Conservation (phyloP, 495 filamentous ascomycete species). For the Amniculicola lignicola region DNA sequence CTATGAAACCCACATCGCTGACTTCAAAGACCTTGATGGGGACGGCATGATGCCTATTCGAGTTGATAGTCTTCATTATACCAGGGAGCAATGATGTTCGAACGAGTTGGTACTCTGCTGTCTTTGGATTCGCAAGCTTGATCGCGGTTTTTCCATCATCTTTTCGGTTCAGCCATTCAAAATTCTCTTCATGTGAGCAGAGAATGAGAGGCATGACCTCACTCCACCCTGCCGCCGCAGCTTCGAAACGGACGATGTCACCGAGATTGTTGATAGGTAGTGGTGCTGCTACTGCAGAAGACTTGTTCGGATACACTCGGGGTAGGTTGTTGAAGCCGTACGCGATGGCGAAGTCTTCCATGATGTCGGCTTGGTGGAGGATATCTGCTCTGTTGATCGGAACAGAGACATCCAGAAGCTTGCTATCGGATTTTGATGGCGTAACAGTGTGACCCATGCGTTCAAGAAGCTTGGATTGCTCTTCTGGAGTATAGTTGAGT, state of each 20-base stretch:
- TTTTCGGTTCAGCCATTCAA: slow-evolving; percentile 87
- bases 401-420: slow-evolving; percentile 69
- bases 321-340: slow-evolving; percentile 89
- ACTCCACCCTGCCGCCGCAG: slow-evolving; percentile 91
- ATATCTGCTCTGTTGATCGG: slow-evolving; percentile 91
- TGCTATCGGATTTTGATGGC: slow-evolving; percentile 63
- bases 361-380: slow-evolving; percentile 93
- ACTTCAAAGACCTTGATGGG: slow-evolving; percentile 94
- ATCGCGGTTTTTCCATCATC: slow-evolving; percentile 86
- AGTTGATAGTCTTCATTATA: slow-evolving; percentile 88
- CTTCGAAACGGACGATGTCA: slow-evolving; percentile 87
- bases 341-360: slow-evolving; percentile 95
- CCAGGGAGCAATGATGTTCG: slow-evolving; percentile 86
- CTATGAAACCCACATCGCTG: slow-evolving; percentile 89
- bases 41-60: slow-evolving; percentile 86
- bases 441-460: slow-evolving; percentile 82
- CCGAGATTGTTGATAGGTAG: slow-evolving; percentile 89
- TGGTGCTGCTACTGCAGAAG: slow-evolving; percentile 79
- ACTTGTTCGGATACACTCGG: slow-evolving; percentile 73
- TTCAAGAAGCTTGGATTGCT: slow-evolving; percentile 70
- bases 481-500: slow-evolving; percentile 63
- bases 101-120: slow-evolving; percentile 92
- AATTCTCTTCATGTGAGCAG: slow-evolving; percentile 98
- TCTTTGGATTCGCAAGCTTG: slow-evolving; percentile 92
- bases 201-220: slow-evolving; percentile 96